Evolutionary conservation across 2,329 filamentous ascomycete species (phyloP), one percentile per base, ranked within the genome.

Genomic region (Teratosphaeria nubilosa): DNA sequence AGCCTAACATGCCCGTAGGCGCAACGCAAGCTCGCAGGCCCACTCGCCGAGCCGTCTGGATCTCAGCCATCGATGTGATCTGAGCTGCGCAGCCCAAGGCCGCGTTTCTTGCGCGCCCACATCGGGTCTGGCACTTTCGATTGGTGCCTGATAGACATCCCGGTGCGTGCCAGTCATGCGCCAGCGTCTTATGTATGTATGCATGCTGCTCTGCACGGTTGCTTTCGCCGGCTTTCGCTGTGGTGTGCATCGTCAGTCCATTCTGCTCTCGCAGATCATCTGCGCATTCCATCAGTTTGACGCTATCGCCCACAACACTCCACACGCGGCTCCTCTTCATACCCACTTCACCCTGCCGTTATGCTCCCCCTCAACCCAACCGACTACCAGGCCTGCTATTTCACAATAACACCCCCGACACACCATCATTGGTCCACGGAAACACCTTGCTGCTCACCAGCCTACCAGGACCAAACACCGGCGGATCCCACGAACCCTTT

Each of bases 401-500:
- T 55, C 56, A 58, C 34, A 34, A 37, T 31, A 22, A 13, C 24
- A 6, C 52, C 52, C 50, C 24, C 52, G 2, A 4, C 37, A 30
- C 10, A 55, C 37, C 20, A 37, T 11, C 30, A 59, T 48, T 56
- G 41, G 24, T 56, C 56, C 20, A 37, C 22, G 16, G 54, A 59
- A 24, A 56, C 53, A 24, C 54, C 57, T 24, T 59, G 57, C 54
- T 54, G 53, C 31, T 59, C 57, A 22, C 57, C 57, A 20, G 14
- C 32, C 5, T 31, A 34, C 31, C 31, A 37, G 27, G 24, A 25
- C 10, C 13, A 51, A 22, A 27, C 41, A 32, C 41, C 32, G 9
- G 24, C 48, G 16, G 57, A 56, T 16, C 54, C 54, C 5, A 31
- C 25, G 9, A 52, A 59, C 24, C 54, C 57, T 6, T 22, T 59